A percentile compares a stretch with the other conserved stretches of the same genome.
Conservation (phyloP, 495 filamentous ascomycete species). For the Aspergillus egyptiacus region DNA sequence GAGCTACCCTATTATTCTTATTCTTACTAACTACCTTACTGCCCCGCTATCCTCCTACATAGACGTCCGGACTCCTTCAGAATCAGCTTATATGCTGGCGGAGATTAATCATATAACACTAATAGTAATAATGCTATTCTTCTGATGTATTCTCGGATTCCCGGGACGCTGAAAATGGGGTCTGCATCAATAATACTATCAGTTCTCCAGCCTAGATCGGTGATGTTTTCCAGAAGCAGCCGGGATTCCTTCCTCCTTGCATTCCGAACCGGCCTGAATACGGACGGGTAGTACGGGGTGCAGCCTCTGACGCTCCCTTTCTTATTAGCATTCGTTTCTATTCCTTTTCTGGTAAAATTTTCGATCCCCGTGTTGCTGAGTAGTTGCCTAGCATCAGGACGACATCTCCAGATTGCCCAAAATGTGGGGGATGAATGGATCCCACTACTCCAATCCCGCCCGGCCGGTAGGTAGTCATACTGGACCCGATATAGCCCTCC, state of each 20-base stretch:
- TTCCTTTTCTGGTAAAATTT: slow-evolving; percentile 4
- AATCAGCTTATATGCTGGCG: too few relatives aligned
- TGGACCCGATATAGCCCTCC: too few relatives aligned
- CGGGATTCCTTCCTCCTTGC: slow-evolving; percentile 3
- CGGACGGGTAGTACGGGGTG: not conserved
- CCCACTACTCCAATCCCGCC: too few relatives aligned
- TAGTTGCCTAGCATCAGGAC: too few relatives aligned
- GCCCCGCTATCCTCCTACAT: not conserved
- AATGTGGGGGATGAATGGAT: too few relatives aligned
- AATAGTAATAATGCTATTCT: slow-evolving; percentile 3
- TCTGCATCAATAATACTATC: not conserved
- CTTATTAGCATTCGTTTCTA: slow-evolving; percentile 7
- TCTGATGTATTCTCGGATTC: too few relatives aligned
- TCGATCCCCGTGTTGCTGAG: not conserved
- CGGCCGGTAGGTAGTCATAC: too few relatives aligned
- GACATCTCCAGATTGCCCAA: too few relatives aligned
- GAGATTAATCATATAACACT: too few relatives aligned
- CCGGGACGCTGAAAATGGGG: not conserved
- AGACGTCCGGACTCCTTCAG: too few relatives aligned
- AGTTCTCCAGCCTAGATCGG: slow-evolving; percentile 10
- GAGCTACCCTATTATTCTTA: too few relatives aligned
- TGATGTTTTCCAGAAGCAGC: slow-evolving; percentile 12
- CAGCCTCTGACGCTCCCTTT: not conserved
- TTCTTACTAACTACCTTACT: too few relatives aligned
- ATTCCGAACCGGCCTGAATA: not conserved